phyloP scores from a whole-genome alignment of 768 basidiomycete genomes.

The Gloeopeniophorella convolvens region DNA sequence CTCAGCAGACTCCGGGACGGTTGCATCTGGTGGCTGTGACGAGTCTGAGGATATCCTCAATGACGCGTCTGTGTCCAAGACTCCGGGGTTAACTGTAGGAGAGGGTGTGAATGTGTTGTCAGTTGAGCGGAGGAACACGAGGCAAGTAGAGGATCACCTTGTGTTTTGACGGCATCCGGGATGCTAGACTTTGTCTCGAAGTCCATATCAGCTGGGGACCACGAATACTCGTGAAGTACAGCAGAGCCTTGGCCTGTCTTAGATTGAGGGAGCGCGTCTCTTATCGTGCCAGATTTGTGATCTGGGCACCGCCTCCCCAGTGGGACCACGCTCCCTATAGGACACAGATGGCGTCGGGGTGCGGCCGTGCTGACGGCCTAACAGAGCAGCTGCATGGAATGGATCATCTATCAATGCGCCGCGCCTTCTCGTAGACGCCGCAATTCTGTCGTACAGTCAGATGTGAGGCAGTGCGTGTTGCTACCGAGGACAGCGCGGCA shows the following conservation, averaged over 20 bases:
- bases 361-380: background rate
- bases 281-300: too few relatives aligned
- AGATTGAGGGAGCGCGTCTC: background rate
- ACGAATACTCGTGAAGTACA: slow-evolving; percentile 4
- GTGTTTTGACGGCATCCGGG: background rate
- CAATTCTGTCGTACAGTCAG: background rate
- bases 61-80: background rate
- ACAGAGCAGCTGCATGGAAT: background rate
- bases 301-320: too few relatives aligned
- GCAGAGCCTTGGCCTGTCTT: background rate
- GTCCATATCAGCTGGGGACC: background rate
- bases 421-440: background rate
- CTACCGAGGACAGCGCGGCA: background rate
- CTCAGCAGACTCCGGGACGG: background rate
- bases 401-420: slow-evolving; percentile 7
- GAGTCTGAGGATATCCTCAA: background rate
- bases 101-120: background rate
- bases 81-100: background rate
- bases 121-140: background rate
- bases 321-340: background rate
- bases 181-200: background rate
- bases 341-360: background rate
- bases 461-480: background rate
- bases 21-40: background rate
- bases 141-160: background rate